Conservation (phyloP, 345 rosid genomes). For the Geranium rotundifolium region DNA sequence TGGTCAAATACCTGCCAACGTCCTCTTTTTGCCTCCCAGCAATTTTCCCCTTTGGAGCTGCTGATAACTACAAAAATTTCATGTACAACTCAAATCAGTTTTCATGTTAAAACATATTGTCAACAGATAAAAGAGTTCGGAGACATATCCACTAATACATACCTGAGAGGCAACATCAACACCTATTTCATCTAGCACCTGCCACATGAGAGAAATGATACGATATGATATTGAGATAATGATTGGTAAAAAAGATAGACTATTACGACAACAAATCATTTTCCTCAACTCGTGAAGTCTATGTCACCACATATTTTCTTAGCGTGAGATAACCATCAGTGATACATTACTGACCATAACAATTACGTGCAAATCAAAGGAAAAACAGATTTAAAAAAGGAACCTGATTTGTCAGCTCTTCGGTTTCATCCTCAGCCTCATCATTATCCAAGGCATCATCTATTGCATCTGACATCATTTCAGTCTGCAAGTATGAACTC, state of each 20-base stretch:
- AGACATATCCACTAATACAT: constrained; percentile 12
- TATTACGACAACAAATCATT: neutral
- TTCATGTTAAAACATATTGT: neutral
- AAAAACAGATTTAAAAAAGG: no score
- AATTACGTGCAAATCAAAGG: no score
- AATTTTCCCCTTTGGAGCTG: constrained; percentile 78
- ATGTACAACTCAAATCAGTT: constrained; percentile 6
- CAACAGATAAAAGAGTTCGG: constrained; percentile 1
- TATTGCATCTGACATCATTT: constrained; percentile 93
- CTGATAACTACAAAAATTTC: constrained; percentile 43
- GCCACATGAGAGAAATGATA: constrained; percentile 6
- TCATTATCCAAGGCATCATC: constrained; percentile 83
- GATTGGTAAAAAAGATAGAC: neutral
- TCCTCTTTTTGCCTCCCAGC: constrained; percentile 49
- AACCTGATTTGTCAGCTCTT: constrained; percentile 90
- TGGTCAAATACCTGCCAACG: constrained; percentile 48
- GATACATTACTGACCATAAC: no score
- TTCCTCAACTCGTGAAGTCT: no score
- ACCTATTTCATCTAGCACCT: constrained; percentile 97
- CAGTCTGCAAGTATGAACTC: constrained; percentile 43
- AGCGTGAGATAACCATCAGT: no score
- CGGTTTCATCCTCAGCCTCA: constrained; percentile 93
- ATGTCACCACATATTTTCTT: no score
- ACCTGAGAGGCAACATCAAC: constrained; percentile 94
- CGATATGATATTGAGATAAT: no score